Percentiles rank a stretch among this genome's conserved stretches.
Conservation (phyloP, 768 basidiomycete species). For the Tulasnella sp. region DNA sequence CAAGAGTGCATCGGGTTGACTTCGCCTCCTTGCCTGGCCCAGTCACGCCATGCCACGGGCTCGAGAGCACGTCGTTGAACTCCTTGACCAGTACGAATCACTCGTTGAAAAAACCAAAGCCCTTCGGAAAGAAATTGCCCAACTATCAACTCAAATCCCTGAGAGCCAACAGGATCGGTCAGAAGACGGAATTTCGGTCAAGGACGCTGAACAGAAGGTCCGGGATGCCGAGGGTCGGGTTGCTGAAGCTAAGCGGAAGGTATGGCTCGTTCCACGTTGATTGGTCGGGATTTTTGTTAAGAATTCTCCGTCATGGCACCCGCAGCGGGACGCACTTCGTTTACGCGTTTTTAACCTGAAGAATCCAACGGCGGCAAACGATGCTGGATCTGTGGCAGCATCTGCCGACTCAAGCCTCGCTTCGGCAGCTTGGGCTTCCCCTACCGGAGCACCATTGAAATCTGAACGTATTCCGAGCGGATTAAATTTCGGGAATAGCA, state of each 20-base stretch:
- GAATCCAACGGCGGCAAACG: not conserved
- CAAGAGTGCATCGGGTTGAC: not conserved
- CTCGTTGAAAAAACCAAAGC: not conserved
- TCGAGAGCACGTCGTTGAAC: slow-evolving; percentile 8
- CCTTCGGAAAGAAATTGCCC: not conserved
- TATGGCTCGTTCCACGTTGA: not conserved
- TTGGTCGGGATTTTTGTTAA: not conserved
- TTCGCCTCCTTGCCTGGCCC: not conserved
- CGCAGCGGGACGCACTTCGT: slow-evolving; percentile 13
- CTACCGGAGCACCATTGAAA: not conserved
- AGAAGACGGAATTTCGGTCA: slow-evolving; percentile 1
- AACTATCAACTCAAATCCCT: not conserved
- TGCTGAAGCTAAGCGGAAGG: slow-evolving; percentile 20
- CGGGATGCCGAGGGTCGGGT: slow-evolving; percentile 20
- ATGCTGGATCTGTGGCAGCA: not conserved
- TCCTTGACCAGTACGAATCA: slow-evolving; percentile 5
- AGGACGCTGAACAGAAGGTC: slow-evolving; percentile 18
- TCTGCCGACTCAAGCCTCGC: slow-evolving; percentile 9
- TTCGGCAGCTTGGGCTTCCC: not conserved
- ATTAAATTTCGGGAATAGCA: slow-evolving; percentile 11
- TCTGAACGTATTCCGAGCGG: slow-evolving; percentile 9
- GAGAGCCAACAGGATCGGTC: slow-evolving; percentile 5
- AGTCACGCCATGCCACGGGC: slow-evolving; percentile 20
- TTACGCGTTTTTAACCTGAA: not conserved
- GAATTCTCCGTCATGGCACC: not conserved